Evolutionary conservation across 306 rosid genomes (phyloP).

Genomic region (Abrus precatorius): DNA sequence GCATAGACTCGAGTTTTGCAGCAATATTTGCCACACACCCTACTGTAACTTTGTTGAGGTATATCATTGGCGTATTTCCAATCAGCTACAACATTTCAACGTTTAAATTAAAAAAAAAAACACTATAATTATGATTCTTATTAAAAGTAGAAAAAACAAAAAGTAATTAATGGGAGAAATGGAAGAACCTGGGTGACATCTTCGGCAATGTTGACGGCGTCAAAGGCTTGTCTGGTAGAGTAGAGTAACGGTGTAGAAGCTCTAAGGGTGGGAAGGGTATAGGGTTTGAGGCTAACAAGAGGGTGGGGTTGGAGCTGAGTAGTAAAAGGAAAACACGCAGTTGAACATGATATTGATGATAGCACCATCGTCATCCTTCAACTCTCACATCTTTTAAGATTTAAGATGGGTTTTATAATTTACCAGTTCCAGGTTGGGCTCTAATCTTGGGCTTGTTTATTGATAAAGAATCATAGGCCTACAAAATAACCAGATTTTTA

Average conservation of each 20-base stretch:
- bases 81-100: constrained; percentile 65
- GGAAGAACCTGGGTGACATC: constrained; percentile 84
- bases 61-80: constrained; percentile 96
- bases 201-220: constrained; percentile 89
- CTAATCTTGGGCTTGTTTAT: neutral
- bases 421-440: neutral
- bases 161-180: neutral
- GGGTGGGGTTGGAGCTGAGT: constrained; percentile 38
- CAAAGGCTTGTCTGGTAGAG: constrained; percentile 67
- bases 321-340: constrained; percentile 34
- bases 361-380: constrained; percentile 49
- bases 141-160: neutral
- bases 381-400: constrained; percentile 14
- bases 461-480: too few relatives aligned
- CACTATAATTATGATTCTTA: neutral
- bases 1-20: constrained; percentile 98
- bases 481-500: too few relatives aligned
- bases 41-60: constrained; percentile 82
- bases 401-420: constrained; percentile 53
- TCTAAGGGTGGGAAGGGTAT: constrained; percentile 27
- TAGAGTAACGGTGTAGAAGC: constrained; percentile 46
- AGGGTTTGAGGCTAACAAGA: constrained; percentile 37
- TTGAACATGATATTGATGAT: constrained; percentile 36
- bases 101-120: neutral
- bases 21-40: constrained; percentile 90